A percentile compares a stretch with the other conserved stretches of the same genome.
Conservation (phyloP, 495 filamentous ascomycete genomes). For the Aspergillus bridgeri region DNA sequence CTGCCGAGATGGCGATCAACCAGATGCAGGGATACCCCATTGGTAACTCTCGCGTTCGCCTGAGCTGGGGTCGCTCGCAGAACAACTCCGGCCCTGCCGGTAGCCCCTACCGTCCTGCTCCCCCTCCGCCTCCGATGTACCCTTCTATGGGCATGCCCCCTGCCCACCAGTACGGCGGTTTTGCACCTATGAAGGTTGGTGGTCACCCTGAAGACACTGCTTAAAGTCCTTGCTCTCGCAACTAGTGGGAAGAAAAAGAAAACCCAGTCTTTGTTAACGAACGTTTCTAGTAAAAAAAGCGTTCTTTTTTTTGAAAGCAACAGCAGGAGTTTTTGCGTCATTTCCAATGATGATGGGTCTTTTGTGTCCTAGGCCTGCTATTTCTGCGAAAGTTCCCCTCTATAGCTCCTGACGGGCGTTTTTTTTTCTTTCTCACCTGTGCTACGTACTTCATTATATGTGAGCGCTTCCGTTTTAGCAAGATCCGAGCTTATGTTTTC, state of each 20-base stretch:
- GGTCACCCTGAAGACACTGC: conserved; percentile 25
- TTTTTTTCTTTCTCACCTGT: conserved; percentile 36
- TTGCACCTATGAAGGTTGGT: conserved; percentile 73
- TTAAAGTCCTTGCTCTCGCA: conserved; percentile 8
- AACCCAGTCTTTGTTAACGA: conserved; percentile 11
- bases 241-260: background rate
- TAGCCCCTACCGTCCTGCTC: conserved; percentile 94
- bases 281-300: conserved; percentile 32
- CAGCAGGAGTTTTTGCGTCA: conserved; percentile 47
- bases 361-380: conserved; percentile 44
- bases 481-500: conserved; percentile 35
- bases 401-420: conserved; percentile 49
- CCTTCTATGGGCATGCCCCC: conserved; percentile 83
- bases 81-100: conserved; percentile 98
- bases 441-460: conserved; percentile 43
- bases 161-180: conserved; percentile 67
- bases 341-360: conserved; percentile 44
- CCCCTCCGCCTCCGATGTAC: conserved; percentile 81
- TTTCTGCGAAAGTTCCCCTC: conserved; percentile 37
- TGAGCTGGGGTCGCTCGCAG: conserved; percentile 96
- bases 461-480: conserved; percentile 48
- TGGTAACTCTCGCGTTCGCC: conserved; percentile 94
- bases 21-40: conserved; percentile 99
- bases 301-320: conserved; percentile 46
- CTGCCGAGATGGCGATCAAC: conserved; percentile 99